Percentiles rank a stretch among this genome's conserved stretches.
These are phyloP conservation scores for Phytophthora pini DNA, from an alignment of 352 stramenopile species.

Conservation along the genomic window DNA sequence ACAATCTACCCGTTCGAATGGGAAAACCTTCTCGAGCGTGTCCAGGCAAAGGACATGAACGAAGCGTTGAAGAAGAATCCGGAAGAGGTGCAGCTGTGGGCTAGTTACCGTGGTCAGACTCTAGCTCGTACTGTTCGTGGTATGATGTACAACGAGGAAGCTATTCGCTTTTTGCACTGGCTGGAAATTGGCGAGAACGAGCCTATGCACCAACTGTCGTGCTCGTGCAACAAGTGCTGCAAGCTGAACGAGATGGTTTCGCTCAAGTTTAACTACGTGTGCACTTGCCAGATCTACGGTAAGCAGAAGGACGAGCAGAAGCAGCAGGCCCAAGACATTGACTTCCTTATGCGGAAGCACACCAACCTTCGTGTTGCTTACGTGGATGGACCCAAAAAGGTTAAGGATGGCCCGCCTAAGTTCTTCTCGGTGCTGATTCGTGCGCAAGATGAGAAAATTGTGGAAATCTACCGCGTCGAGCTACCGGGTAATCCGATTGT, in stretches of 20 bases:
- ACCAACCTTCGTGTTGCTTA: slow-evolving; percentile 75
- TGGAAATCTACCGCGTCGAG: slow-evolving; percentile 81
- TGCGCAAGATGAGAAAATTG: slow-evolving; percentile 68
- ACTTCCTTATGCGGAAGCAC: slow-evolving; percentile 81
- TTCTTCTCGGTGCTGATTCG: slow-evolving; percentile 85
- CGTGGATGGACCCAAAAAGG: slow-evolving; percentile 85
- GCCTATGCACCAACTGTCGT: slow-evolving; percentile 74
- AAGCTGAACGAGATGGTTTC: slow-evolving; percentile 82
- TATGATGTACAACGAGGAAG: slow-evolving; percentile 90
- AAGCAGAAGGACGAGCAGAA: slow-evolving; percentile 86
- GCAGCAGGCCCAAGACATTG: slow-evolving; percentile 80
- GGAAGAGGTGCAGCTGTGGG: slow-evolving; percentile 83
- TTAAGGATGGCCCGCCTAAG: slow-evolving; percentile 85
- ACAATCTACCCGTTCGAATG: slow-evolving; percentile 89
- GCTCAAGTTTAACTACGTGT: slow-evolving; percentile 91
- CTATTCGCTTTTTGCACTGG: slow-evolving; percentile 85
- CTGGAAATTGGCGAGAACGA: slow-evolving; percentile 89
- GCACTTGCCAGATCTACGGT: slow-evolving; percentile 87
- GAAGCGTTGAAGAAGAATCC: slow-evolving; percentile 84
- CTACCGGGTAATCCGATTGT: slow-evolving; percentile 81
- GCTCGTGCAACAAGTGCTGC: slow-evolving; percentile 85
- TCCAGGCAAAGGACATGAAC: slow-evolving; percentile 80
- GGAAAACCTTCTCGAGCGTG: slow-evolving; percentile 80
- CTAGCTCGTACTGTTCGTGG: slow-evolving; percentile 77
- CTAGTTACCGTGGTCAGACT: slow-evolving; percentile 82